A percentile compares a stretch with the other conserved stretches of the same genome.
These are phyloP conservation scores for Aspergillus versicolor DNA, from an alignment of 2,329 filamentous ascomycete species.

Conservation along the genomic window DNA sequence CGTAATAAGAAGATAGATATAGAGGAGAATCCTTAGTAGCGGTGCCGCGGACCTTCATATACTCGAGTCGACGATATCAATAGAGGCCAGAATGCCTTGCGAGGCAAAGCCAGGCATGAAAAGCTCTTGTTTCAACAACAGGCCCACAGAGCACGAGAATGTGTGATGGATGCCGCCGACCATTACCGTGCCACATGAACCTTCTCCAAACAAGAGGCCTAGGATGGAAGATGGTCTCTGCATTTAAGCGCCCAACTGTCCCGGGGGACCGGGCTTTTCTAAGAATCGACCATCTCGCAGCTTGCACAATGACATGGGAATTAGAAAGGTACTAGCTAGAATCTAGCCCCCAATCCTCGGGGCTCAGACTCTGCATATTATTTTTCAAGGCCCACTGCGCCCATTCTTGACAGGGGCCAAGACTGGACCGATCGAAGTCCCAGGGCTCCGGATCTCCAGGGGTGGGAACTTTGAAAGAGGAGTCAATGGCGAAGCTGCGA, in stretches of 20 bases:
- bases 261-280: slow-evolving; percentile 25
- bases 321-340: slow-evolving; percentile 1
- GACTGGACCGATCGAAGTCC: slow-evolving; percentile 22
- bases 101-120: slow-evolving; percentile 32
- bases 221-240: slow-evolving; percentile 32
- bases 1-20: slow-evolving; percentile 9
- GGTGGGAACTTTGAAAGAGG: slow-evolving; percentile 19
- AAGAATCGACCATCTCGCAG: slow-evolving; percentile 8
- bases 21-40: slow-evolving; percentile 20
- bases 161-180: slow-evolving; percentile 28
- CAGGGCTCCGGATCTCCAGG: slow-evolving; percentile 24
- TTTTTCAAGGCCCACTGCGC: slow-evolving; percentile 22
- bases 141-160: slow-evolving; percentile 30
- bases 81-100: slow-evolving; percentile 31
- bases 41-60: slow-evolving; percentile 26
- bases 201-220: slow-evolving; percentile 24
- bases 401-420: slow-evolving; percentile 13
- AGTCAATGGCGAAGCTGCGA: slow-evolving; percentile 11
- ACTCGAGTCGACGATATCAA: slow-evolving; percentile 26
- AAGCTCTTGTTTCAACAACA: slow-evolving; percentile 33
- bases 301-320: slow-evolving; percentile 21
- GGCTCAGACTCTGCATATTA: slow-evolving; percentile 29
- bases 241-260: slow-evolving; percentile 38
- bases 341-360: slow-evolving; percentile 34
- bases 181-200: slow-evolving; percentile 31